phyloP scores from a whole-genome alignment of 805 yeast genomes.

The Wickerhamiella dianesei region DNA sequence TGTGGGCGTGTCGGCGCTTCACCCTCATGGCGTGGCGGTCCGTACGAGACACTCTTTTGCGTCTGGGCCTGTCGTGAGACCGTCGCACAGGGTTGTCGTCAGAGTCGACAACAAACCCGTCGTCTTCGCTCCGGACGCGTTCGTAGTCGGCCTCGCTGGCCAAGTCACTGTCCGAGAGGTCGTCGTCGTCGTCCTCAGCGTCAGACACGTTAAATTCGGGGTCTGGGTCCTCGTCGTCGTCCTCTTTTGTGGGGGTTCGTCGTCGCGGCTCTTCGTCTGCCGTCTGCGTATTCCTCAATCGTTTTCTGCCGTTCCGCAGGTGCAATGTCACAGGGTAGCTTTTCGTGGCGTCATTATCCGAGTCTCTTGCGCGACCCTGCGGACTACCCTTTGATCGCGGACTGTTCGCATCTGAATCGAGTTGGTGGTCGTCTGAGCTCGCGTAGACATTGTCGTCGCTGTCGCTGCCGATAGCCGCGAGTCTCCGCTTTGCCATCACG shows the following conservation, averaged over 20 bases:
- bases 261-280: neutral
- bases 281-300: neutral
- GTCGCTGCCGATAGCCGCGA: neutral
- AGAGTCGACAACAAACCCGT: neutral
- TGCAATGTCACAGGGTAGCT: constrained; percentile 1
- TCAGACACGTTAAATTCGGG: neutral
- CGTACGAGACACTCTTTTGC: neutral
- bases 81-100: neutral
- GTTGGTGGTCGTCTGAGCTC: neutral
- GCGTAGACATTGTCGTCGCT: neutral
- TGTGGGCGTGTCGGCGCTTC: neutral
- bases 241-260: neutral
- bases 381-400: neutral
- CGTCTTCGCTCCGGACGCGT: neutral
- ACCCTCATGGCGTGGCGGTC: neutral
- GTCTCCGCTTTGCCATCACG: neutral
- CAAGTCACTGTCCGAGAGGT: neutral
- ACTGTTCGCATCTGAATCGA: neutral
- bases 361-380: neutral
- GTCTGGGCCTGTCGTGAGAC: neutral
- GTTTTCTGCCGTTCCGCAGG: constrained; percentile 1
- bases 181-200: neutral
- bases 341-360: neutral
- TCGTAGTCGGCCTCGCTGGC: neutral
- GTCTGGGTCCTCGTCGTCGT: constrained; percentile 1